Evolutionary conservation across 1,284 basidiomycete genomes (phyloP).

Genomic region (Irpex lacteus): DNA sequence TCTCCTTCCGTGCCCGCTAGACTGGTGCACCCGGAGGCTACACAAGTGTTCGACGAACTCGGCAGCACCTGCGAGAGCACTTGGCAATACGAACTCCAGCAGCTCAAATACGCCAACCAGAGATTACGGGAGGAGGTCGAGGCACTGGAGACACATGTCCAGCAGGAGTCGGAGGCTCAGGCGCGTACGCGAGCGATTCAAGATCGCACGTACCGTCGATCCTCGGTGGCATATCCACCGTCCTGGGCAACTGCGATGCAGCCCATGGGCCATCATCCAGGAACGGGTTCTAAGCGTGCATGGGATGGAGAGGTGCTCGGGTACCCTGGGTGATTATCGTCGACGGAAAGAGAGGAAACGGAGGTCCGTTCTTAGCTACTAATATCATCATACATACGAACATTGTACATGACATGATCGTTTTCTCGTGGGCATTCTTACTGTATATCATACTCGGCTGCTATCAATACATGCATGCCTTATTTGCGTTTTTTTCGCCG

Average conservation of each 20-base stretch:
- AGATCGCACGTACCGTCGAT: not conserved
- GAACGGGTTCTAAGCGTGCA: conserved; percentile 8
- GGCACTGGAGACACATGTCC: conserved; percentile 41
- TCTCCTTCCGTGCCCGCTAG: conserved; percentile 12
- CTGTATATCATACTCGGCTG: not conserved
- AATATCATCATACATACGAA: not conserved
- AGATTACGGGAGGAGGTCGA: conserved; percentile 69
- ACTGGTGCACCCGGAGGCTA: conserved; percentile 29
- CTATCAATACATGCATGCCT: not conserved
- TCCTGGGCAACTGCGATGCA: conserved; percentile 7
- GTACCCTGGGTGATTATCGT: not conserved
- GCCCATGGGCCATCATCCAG: conserved; percentile 3
- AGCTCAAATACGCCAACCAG: conserved; percentile 75
- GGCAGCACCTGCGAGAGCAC: conserved; percentile 64
- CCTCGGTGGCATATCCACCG: not conserved
- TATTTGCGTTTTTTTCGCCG: too few relatives aligned
- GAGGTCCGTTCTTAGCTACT: not conserved
- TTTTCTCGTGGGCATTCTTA: not conserved
- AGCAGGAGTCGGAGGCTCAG: conserved; percentile 10
- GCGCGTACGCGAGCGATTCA: not conserved
- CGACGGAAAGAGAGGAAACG: too few relatives aligned
- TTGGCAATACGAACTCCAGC: conserved; percentile 93
- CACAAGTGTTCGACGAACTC: conserved; percentile 74
- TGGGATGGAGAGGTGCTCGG: conserved; percentile 12
- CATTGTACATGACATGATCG: not conserved